Evolutionary conservation across 2,329 filamentous ascomycete species (phyloP).

Genomic region (Monosporascus ibericus): DNA sequence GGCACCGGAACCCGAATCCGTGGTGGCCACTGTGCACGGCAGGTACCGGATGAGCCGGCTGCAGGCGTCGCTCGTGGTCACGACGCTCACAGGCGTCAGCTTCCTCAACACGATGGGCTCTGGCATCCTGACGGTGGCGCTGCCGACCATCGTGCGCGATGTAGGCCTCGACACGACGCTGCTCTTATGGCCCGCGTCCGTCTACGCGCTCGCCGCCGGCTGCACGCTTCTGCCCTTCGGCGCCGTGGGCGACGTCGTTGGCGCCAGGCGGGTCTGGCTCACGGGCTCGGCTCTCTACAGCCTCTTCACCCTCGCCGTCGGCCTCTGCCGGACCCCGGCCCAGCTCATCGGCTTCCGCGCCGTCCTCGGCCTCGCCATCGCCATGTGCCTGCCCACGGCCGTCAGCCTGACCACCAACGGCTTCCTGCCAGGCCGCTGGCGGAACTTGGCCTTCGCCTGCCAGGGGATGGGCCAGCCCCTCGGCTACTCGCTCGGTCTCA

Average conservation of each 20-base stretch:
- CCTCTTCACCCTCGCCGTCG: conserved; percentile 8
- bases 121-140: conserved; percentile 17
- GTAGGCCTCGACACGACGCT: conserved; percentile 5
- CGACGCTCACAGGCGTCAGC: conserved; percentile 3
- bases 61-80: neutral
- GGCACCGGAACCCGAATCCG: neutral
- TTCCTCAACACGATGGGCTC: conserved; percentile 13
- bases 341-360: conserved; percentile 14
- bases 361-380: conserved; percentile 9
- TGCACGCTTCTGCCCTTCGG: conserved; percentile 12
- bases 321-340: conserved; percentile 4
- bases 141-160: conserved; percentile 19
- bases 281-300: conserved; percentile 7
- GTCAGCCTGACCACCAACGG: conserved; percentile 8
- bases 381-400: conserved; percentile 15
- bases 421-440: conserved; percentile 8
- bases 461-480: conserved; percentile 31
- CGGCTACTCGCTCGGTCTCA: conserved; percentile 32
- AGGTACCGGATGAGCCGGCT: neutral
- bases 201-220: conserved; percentile 9
- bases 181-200: conserved; percentile 10
- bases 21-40: neutral
- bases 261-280: conserved; percentile 6
- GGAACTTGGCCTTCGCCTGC: conserved; percentile 23
- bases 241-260: conserved; percentile 14